Evolutionary conservation across 805 yeast genomes (phyloP).

Genomic region (Candida cerambycidarum): DNA sequence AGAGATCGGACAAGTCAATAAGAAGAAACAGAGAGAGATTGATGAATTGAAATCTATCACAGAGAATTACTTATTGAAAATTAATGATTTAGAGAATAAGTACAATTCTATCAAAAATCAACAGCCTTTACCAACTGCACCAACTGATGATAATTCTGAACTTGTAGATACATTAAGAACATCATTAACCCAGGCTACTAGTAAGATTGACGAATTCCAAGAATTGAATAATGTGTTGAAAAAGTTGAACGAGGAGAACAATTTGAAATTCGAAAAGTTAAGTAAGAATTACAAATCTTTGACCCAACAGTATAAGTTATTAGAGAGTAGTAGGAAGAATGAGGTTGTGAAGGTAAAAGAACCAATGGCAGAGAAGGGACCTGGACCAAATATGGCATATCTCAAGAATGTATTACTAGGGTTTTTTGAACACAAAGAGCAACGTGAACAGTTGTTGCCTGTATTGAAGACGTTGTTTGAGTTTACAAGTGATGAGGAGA

Average conservation of each 20-base stretch:
- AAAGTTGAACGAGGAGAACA: slow-evolving; percentile 64
- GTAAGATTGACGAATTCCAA: slow-evolving; percentile 56
- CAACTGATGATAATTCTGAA: slow-evolving; percentile 23
- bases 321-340: slow-evolving; percentile 30
- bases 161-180: slow-evolving; percentile 48
- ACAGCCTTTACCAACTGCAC: not conserved
- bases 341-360: not conserved
- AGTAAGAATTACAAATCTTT: slow-evolving; percentile 67
- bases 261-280: slow-evolving; percentile 62
- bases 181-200: slow-evolving; percentile 51
- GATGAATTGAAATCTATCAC: slow-evolving; percentile 52
- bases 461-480: slow-evolving; percentile 76
- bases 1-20: slow-evolving; percentile 43
- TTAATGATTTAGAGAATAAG: slow-evolving; percentile 38
- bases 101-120: slow-evolving; percentile 22
- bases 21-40: slow-evolving; percentile 62
- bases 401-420: slow-evolving; percentile 89
- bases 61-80: slow-evolving; percentile 42
- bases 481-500: slow-evolving; percentile 69
- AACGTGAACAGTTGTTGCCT: slow-evolving; percentile 78
- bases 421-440: slow-evolving; percentile 90
- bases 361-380: slow-evolving; percentile 12
- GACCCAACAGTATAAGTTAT: slow-evolving; percentile 55
- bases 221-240: slow-evolving; percentile 52
- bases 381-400: slow-evolving; percentile 53